phyloP scores from a whole-genome alignment of 1,284 basidiomycete species.

The Phellinidium pouzarii region DNA sequence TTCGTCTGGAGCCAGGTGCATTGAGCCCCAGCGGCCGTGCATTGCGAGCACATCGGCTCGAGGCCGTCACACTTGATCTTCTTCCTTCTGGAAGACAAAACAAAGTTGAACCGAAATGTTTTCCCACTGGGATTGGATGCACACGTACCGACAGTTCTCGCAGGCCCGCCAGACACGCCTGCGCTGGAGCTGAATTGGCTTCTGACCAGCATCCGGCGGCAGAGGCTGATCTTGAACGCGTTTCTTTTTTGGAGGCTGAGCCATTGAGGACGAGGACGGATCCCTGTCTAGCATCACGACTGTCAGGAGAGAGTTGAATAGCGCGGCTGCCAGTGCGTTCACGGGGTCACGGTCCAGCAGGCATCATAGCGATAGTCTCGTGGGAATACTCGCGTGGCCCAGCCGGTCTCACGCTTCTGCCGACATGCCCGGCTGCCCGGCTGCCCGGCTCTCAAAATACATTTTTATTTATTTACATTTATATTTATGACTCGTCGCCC shows the following conservation, averaged over 20 bases:
- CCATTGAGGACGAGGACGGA: constrained; percentile 36
- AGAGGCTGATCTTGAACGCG: constrained; percentile 51
- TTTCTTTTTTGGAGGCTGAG: constrained; percentile 62
- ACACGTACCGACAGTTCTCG: constrained; percentile 71
- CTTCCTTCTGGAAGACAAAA: constrained; percentile 51
- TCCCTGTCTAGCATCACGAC: constrained; percentile 31
- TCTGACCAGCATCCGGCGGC: constrained; percentile 49
- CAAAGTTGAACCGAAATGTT: constrained; percentile 1
- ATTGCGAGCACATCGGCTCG: constrained; percentile 80
- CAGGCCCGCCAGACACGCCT: constrained; percentile 77
- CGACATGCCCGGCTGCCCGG: too few species aligned
- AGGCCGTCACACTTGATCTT: constrained; percentile 85
- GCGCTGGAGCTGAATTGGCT: constrained; percentile 68
- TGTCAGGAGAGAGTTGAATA: constrained; percentile 8
- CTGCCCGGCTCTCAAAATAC: too few species aligned
- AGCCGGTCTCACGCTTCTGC: too few species aligned
- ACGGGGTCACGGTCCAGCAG: too few species aligned
- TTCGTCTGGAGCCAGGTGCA: constrained; percentile 85
- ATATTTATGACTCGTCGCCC: too few species aligned
- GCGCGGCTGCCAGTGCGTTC: too few species aligned
- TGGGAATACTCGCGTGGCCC: not conserved
- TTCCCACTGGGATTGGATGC: constrained; percentile 2
- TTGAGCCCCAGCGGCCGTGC: constrained; percentile 59
- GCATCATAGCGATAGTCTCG: too few species aligned
- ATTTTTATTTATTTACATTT: too few species aligned